Base-by-base conservation (phyloP, 1,284 basidiomycete genomes). In the Volvariella surrecta region DNA sequence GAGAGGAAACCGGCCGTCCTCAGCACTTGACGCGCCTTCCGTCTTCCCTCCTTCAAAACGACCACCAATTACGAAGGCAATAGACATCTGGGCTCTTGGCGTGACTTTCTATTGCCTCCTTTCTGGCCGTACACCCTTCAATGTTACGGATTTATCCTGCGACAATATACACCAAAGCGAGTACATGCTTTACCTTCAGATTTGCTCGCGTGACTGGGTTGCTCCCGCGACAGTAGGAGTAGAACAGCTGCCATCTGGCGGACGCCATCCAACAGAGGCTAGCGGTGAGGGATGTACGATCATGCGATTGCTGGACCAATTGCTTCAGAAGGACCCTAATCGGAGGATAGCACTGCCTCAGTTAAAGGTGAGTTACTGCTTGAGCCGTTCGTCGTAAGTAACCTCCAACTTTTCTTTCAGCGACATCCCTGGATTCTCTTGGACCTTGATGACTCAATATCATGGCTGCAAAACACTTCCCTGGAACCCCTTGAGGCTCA, bases 51-150 rank as follows among this genome's bases (percentile, higher is more conserved):
- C 63, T 44, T 40, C 61, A 59, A 40, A 62, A 60, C 46, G 67
- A 58, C 59, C 73, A 66, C 53, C 76, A 64, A 46, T 93, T 52
- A 90, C 88, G 21, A 85, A 89, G 55, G 88, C 87, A 2, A 89
- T 95, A 56, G 91, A 95, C 56, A 76, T 93, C 3, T 95, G 91
- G 91, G 89, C 90, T 0, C 71, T 95, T 15, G 91, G 87, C 15
- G 86, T 93, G 20, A 93, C 89, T 2, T 73, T 92, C 21, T 94
- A 89, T 61, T 90, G 89, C 56, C 68, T 95, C 24, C 68, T 93
- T 2, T 93, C 92, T 57, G 90, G 88, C 16, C 71, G 67, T 45
- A 76, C 82, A 0, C 90, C 90, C 0, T 93, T 60, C 76, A 59
- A 53, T 32, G 57, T 59, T 6, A 54, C 60, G 6, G 74, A 40